Evolutionary conservation across 768 basidiomycete species (phyloP).

Genomic region (Hemileccinum rubropunctum): DNA sequence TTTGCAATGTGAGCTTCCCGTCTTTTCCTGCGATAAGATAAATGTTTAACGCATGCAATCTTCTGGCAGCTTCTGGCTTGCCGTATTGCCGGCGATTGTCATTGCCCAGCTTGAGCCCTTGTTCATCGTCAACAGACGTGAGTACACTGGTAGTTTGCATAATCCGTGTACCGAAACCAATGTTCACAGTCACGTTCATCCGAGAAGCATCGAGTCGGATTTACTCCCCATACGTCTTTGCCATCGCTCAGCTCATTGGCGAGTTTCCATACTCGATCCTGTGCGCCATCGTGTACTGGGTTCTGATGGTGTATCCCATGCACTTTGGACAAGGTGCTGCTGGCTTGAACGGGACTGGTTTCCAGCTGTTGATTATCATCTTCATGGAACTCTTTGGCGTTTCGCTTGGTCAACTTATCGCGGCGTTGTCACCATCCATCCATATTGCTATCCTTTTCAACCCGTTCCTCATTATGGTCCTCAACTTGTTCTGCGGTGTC

Average conservation of each 20-base stretch:
- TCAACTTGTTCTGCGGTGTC: slow-evolving; percentile 78
- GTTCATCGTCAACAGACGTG: slow-evolving; percentile 70
- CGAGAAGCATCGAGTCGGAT: slow-evolving; percentile 78
- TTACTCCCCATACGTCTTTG: slow-evolving; percentile 84
- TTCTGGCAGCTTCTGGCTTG: slow-evolving; percentile 56
- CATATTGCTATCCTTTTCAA: slow-evolving; percentile 80
- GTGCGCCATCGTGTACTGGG: slow-evolving; percentile 75
- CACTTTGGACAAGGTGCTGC: slow-evolving; percentile 62
- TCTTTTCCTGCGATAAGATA: not conserved
- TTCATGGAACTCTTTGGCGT: slow-evolving; percentile 75
- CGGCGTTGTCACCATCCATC: slow-evolving; percentile 72
- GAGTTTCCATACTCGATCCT: slow-evolving; percentile 77
- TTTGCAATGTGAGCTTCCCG: slow-evolving; percentile 62
- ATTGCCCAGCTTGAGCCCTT: slow-evolving; percentile 71
- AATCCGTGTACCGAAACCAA: not conserved
- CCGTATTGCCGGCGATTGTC: slow-evolving; percentile 68
- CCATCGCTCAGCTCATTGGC: slow-evolving; percentile 75
- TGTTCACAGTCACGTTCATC: slow-evolving; percentile 36
- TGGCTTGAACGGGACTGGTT: slow-evolving; percentile 62
- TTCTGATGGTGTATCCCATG: slow-evolving; percentile 69
- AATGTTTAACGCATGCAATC: not conserved
- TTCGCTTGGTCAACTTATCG: slow-evolving; percentile 70
- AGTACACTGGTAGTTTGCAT: slow-evolving; percentile 27
- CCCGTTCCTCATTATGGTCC: slow-evolving; percentile 65
- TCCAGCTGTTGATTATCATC: slow-evolving; percentile 66